A percentile compares a stretch with the other conserved stretches of the same genome.
These are phyloP conservation scores for Physocladia obscura DNA, from an alignment of 192 early-diverging fungal species.

Conservation along the genomic window DNA sequence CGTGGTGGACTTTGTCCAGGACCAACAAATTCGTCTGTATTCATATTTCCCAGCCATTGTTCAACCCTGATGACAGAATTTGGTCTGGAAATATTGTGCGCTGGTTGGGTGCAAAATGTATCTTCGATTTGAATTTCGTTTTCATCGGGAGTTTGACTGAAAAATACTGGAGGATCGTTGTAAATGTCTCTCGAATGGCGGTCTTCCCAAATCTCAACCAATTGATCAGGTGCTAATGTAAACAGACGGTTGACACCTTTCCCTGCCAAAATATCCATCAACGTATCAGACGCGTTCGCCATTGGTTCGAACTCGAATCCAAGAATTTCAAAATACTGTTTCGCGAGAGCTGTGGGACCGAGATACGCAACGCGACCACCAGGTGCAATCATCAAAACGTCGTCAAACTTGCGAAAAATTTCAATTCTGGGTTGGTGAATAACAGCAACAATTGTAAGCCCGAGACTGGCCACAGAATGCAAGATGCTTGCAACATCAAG, in stretches of 20 bases:
- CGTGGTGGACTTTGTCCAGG: background rate
- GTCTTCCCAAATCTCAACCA: conserved; percentile 35
- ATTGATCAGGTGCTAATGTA: conserved; percentile 22
- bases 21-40: background rate
- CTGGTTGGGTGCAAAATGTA: background rate
- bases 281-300: conserved; percentile 45
- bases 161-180: conserved; percentile 16
- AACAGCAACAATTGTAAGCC: conserved; percentile 69
- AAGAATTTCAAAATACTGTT: conserved; percentile 40
- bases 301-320: conserved; percentile 36
- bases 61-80: conserved; percentile 20
- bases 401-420: conserved; percentile 70
- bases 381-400: conserved; percentile 70
- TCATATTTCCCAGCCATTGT: conserved; percentile 15
- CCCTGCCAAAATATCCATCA: conserved; percentile 53
- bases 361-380: conserved; percentile 66
- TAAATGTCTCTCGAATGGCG: conserved; percentile 16
- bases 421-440: conserved; percentile 68
- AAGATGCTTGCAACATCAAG: conserved; percentile 65
- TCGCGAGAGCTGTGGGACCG: conserved; percentile 44
- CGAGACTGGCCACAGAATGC: conserved; percentile 59
- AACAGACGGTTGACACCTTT: conserved; percentile 25
- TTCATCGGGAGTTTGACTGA: background rate
- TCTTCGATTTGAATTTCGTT: background rate
- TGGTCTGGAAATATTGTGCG: background rate